These are phyloP conservation scores for Neocatenulostroma microsporum DNA, from an alignment of 2,329 filamentous ascomycete species.

Conservation along the genomic window DNA sequence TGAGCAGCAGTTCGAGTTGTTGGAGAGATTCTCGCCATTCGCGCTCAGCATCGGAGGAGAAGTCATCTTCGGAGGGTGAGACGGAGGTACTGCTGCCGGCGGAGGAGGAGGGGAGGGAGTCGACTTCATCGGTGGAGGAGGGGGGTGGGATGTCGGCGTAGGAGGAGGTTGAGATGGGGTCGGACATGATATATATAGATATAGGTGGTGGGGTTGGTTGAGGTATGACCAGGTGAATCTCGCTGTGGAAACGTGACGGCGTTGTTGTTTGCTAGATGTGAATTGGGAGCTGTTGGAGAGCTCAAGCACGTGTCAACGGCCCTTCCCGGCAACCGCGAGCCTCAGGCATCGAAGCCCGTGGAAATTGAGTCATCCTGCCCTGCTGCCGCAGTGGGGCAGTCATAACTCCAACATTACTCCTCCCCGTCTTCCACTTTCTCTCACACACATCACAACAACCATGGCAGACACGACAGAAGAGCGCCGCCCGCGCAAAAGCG, in stretches of 20 bases:
- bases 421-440: not conserved
- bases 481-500: slow-evolving; percentile 79
- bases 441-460: slow-evolving; percentile 34
- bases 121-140: slow-evolving; percentile 34
- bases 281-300: too few species aligned
- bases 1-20: slow-evolving; percentile 84
- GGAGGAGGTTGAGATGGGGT: slow-evolving; percentile 32
- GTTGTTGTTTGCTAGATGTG: too few species aligned
- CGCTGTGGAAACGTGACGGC: too few species aligned
- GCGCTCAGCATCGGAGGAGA: slow-evolving; percentile 70
- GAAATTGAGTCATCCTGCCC: slow-evolving; percentile 5
- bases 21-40: slow-evolving; percentile 95
- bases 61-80: slow-evolving; percentile 39
- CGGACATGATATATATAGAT: slow-evolving; percentile 28
- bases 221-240: too few species aligned
- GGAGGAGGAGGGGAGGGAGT: slow-evolving; percentile 46
- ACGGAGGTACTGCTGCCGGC: slow-evolving; percentile 41
- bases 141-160: slow-evolving; percentile 42
- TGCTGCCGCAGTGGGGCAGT: not conserved
- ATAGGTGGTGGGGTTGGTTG: too few species aligned
- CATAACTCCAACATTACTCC: not conserved
- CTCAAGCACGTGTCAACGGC: too few species aligned
- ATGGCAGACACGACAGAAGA: slow-evolving; percentile 48
- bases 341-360: not conserved
- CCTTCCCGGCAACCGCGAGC: too few species aligned